phyloP scores from a whole-genome alignment of 2,329 filamentous ascomycete genomes.

The Fusarium sambucinum region DNA sequence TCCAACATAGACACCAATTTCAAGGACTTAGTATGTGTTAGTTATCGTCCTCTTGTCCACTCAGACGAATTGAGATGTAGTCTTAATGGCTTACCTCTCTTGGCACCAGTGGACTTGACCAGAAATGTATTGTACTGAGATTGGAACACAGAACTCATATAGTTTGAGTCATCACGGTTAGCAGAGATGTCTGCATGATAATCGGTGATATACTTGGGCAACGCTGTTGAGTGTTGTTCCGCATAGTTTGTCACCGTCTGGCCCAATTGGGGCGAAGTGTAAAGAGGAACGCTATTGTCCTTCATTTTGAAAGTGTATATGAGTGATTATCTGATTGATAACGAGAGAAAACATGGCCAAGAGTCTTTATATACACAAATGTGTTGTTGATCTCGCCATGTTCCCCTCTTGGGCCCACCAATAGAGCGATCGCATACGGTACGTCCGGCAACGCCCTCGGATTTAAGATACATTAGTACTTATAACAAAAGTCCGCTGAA shows the following conservation, averaged over 20 bases:
- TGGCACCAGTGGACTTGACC: conserved; percentile 56
- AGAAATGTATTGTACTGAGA: conserved; percentile 58
- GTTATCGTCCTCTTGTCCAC: background rate
- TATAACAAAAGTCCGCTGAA: conserved; percentile 4
- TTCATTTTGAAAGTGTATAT: conserved; percentile 53
- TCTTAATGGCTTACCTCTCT: conserved; percentile 51
- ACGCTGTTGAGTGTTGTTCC: conserved; percentile 55
- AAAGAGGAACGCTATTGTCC: conserved; percentile 55
- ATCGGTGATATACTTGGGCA: conserved; percentile 58
- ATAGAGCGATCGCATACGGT: conserved; percentile 12
- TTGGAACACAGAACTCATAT: conserved; percentile 59
- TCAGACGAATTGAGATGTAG: background rate
- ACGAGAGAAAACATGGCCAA: background rate
- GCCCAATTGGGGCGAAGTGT: conserved; percentile 57
- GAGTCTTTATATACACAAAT: conserved; percentile 11
- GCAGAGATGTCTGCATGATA: conserved; percentile 54
- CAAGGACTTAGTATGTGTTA: conserved; percentile 54
- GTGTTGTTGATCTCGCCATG: conserved; percentile 21
- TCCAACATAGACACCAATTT: conserved; percentile 63
- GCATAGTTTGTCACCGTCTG: conserved; percentile 59
- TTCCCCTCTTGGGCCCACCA: conserved; percentile 31
- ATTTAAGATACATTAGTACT: conserved; percentile 14
- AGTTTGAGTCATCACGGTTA: conserved; percentile 49
- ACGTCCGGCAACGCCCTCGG: conserved; percentile 31
- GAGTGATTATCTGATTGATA: background rate